Evolutionary conservation across 2,329 filamentous ascomycete species (phyloP), one percentile per base, ranked within the genome.

Genomic region (Alternaria postmessia): DNA sequence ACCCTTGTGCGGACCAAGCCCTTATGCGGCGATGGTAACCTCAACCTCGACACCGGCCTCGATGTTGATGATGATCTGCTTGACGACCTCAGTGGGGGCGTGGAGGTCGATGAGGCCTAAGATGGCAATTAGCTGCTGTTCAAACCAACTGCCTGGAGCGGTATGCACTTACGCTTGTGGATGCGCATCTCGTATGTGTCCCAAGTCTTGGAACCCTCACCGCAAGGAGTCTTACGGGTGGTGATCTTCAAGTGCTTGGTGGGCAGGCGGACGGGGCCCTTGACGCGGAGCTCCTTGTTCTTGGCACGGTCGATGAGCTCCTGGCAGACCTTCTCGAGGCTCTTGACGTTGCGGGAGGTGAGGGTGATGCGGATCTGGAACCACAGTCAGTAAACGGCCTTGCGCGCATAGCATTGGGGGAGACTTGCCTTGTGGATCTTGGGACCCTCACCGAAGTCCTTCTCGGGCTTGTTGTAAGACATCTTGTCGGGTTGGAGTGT

Each of bases 191-290:
- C 94, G 84, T 87, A 99, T 83, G 88, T 90, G 83, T 98, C 95
- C 95, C 95, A 99, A 81, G 95, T 99, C 93, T 99, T 99, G 84
- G 91, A 96, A 86, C 95, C 95, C 89, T 99, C 95, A 91, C 95
- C 95, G 86, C 92, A 95, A 82, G 95, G 95, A 71, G 95, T 98
- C 91, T 99, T 99, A 81, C 95, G 91, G 87, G 95, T 97, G 82
- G 92, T 93, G 87, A 97, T 89, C 88, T 95, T 93, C 79, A 98
- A 89, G 82, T 89, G 92, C 91, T 97, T 97, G 87, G 94, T 97
- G 78, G 95, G 93, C 78, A 97, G 91, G 80, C 94, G 93, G 84
- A 98, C 94, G 81, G 94, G 93, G 80, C 95, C 94, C 91, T 98
- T 98, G 86, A 96, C 93, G 81, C 91, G 91, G 79, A 99, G 92